Percentiles rank a stretch among this genome's conserved stretches.
phyloP scores from a whole-genome alignment of 139 green algal genomes.

The Yamagishiella unicocca region DNA sequence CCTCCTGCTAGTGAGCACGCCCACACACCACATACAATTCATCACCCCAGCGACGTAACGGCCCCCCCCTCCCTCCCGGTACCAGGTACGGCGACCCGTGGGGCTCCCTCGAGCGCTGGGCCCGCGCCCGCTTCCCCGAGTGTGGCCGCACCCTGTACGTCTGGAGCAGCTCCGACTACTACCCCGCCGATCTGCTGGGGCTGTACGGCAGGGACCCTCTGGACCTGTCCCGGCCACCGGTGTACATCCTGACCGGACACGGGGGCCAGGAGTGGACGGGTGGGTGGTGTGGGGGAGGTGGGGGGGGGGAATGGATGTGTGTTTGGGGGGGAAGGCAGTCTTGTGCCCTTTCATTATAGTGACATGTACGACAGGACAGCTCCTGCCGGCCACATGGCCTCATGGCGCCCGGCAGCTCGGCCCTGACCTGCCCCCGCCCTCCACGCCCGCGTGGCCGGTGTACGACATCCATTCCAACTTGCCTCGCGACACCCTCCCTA shows the following conservation, averaged over 20 bases:
- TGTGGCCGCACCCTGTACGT: conserved; percentile 4
- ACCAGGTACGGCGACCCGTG: conserved; percentile 16
- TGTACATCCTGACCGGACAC: conserved; percentile 43
- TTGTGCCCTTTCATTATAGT: too few relatives aligned
- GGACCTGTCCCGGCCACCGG: not conserved
- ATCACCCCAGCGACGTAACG: too few relatives aligned
- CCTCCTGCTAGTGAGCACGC: too few relatives aligned
- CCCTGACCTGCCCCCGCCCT: too few relatives aligned
- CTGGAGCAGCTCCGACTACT: conserved; percentile 28
- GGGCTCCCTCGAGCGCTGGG: conserved; percentile 13
- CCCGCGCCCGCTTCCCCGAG: not conserved
- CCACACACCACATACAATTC: too few relatives aligned
- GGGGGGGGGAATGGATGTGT: not conserved
- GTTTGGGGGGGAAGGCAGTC: too few relatives aligned
- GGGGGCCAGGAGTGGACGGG: conserved; percentile 40
- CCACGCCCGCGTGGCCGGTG: too few relatives aligned
- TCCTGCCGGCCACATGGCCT: too few relatives aligned
- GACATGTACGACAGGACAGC: too few relatives aligned
- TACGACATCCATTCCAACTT: too few relatives aligned
- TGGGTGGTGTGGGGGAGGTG: not conserved
- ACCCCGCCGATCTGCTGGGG: conserved; percentile 35
- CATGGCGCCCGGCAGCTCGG: too few relatives aligned
- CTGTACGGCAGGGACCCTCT: conserved; percentile 50
- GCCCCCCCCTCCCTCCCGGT: not conserved
- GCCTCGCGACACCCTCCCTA: too few relatives aligned